Evolutionary conservation across 2,329 filamentous ascomycete species (phyloP).

Genomic region (Monosporascus sp.): DNA sequence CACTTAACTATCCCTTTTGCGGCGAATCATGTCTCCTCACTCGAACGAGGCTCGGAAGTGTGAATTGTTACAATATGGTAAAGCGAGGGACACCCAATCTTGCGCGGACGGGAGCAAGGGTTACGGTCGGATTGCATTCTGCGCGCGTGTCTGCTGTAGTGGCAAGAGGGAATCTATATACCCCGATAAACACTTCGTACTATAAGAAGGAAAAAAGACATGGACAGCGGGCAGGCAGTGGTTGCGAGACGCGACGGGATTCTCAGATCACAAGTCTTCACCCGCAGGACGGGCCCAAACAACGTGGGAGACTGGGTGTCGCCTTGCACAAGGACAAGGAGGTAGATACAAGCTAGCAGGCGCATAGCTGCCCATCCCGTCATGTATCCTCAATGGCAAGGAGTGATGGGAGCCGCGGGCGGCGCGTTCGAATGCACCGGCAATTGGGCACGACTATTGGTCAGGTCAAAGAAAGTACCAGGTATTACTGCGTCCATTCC

Average conservation of each 20-base stretch:
- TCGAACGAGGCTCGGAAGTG: slow-evolving; percentile 10
- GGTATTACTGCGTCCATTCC: too few species aligned
- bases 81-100: not conserved
- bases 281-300: slow-evolving; percentile 17
- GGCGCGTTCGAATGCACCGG: not conserved
- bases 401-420: not conserved
- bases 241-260: slow-evolving; percentile 6
- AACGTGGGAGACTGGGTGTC: slow-evolving; percentile 21
- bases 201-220: not conserved
- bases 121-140: not conserved
- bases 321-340: slow-evolving; percentile 10
- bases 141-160: too few species aligned
- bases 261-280: not conserved
- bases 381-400: slow-evolving; percentile 26
- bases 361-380: slow-evolving; percentile 32
- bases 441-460: too few species aligned
- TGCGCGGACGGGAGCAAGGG: not conserved
- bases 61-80: slow-evolving; percentile 1
- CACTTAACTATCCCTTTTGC: too few species aligned
- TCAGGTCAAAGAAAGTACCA: too few species aligned
- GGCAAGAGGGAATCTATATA: too few species aligned
- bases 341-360: slow-evolving; percentile 24
- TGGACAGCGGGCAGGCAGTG: slow-evolving; percentile 1
- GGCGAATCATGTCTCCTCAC: too few species aligned
- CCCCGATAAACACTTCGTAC: too few species aligned